phyloP scores from a whole-genome alignment of 2,329 filamentous ascomycete species.

The Apiospora koreana region DNA sequence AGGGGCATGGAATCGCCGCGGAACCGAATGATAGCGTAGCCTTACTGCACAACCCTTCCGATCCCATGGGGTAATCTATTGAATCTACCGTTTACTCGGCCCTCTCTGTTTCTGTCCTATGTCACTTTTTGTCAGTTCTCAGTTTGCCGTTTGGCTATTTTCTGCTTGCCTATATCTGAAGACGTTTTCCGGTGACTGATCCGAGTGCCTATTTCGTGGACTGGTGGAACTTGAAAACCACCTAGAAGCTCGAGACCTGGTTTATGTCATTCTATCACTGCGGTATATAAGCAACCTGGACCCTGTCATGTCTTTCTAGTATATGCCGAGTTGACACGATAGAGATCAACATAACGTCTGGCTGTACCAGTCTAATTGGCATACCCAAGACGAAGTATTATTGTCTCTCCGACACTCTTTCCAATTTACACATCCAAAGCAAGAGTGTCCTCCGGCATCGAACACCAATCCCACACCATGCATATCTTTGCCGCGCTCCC shows the following conservation, averaged over 20 bases:
- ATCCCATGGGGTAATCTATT: neutral
- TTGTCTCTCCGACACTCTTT: neutral
- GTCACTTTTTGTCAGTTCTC: neutral
- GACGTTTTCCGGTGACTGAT: neutral
- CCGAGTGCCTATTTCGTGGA: neutral
- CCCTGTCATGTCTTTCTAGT: neutral
- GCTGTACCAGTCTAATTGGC: neutral
- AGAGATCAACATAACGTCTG: neutral
- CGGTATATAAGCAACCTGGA: neutral
- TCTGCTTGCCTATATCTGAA: neutral
- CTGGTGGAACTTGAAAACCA: neutral
- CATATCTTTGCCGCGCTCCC: slow-evolving; percentile 19
- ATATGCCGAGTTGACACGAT: neutral
- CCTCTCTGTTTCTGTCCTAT: neutral
- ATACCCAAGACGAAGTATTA: neutral
- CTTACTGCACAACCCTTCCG: neutral
- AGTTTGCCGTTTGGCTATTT: neutral
- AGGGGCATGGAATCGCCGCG: neutral
- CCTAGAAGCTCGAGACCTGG: neutral
- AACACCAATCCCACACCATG: slow-evolving; percentile 19
- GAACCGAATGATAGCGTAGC: neutral
- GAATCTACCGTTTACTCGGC: neutral
- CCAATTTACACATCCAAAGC: too few species aligned
- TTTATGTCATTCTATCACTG: neutral
- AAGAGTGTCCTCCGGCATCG: neutral